Evolutionary conservation across 2,329 filamentous ascomycete species (phyloP), one percentile per base, ranked within the genome.

Genomic region (Paracorniculantispora psalliotae): DNA sequence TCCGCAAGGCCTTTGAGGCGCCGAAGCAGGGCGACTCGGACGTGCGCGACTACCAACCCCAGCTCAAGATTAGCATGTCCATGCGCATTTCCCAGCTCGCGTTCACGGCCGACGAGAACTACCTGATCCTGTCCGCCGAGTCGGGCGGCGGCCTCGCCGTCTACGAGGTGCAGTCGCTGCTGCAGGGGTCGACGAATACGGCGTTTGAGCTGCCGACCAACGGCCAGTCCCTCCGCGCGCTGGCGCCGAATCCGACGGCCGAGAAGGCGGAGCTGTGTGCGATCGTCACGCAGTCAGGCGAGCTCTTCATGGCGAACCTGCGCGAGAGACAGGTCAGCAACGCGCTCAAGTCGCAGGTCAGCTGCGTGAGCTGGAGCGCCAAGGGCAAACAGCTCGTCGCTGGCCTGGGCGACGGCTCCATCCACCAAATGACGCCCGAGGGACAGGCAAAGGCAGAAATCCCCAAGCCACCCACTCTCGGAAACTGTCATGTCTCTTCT

Each of bases 371-470:
- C 59, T 99, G 96, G 94, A 99, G 94, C 72, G 88, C 85, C 61
- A 91, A 88, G 70, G 94, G 94, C 49, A 99, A 96, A 71, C 93
- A 97, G 70, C 79, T 99, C 46, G 87, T 96, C 47, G 92, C 91
- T 64, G 94, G 96, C 17, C 79, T 94, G 65, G 86, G 81, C 7
- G 85, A 97, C 73, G 94, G 94, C 60, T 87, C 86, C 13, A 86
- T 89, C 55, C 82, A 83, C 59, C 92, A 97, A 71, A 88, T 97
- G 83, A 91, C 90, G 8, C 90, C 89, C 0, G 84, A 91, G 66
- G 93, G 93, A 49, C 82, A 82, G 43, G 80, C 83, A 28, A 94
- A 93, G 74, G 92, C 82, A 37, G 81, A 87, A 55, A 90, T 99
- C 49, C 91, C 92, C 25, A 84, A 85, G 60, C 91, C 93, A 2